phyloP scores from a whole-genome alignment of 176 grass and related monocot genomes.

The Otatea glauca region DNA sequence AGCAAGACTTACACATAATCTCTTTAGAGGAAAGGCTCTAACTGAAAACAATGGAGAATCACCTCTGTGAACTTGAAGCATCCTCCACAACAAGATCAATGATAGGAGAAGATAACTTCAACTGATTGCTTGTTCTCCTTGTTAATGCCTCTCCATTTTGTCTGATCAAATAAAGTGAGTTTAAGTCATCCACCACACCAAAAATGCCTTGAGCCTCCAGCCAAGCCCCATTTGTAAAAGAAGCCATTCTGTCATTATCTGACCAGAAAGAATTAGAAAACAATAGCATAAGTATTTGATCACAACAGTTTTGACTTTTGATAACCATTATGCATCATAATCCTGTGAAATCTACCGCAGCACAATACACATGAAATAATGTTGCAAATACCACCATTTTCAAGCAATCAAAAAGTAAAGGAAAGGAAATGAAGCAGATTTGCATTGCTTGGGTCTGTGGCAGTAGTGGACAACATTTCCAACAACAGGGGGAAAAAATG shows the following conservation, averaged over 20 bases:
- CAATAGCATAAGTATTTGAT: conserved; percentile 15
- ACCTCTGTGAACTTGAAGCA: conserved; percentile 57
- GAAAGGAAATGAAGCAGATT: conserved; percentile 1
- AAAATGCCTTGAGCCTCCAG: conserved; percentile 80
- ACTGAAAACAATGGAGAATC: conserved; percentile 54
- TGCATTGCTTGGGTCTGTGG: neutral
- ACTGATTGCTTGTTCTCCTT: conserved; percentile 67
- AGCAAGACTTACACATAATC: conserved; percentile 15
- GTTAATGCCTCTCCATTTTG: conserved; percentile 71
- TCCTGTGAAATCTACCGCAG: conserved; percentile 1
- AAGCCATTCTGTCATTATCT: conserved; percentile 68
- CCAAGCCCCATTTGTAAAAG: conserved; percentile 82
- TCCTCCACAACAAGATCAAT: conserved; percentile 59
- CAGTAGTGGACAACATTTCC: neutral
- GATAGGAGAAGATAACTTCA: conserved; percentile 71
- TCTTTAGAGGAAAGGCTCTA: conserved; percentile 27
- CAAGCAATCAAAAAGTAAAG: conserved; percentile 12
- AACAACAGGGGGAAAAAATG: neutral
- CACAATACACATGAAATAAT: conserved; percentile 22
- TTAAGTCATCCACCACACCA: conserved; percentile 67
- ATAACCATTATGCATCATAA: conserved; percentile 37
- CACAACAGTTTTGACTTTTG: conserved; percentile 28
- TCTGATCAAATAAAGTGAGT: conserved; percentile 79
- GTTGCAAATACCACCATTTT: conserved; percentile 31
- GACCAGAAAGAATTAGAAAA: conserved; percentile 53